Evolutionary conservation across 257 asterid species (phyloP).

Genomic region (Solanum phureja): DNA sequence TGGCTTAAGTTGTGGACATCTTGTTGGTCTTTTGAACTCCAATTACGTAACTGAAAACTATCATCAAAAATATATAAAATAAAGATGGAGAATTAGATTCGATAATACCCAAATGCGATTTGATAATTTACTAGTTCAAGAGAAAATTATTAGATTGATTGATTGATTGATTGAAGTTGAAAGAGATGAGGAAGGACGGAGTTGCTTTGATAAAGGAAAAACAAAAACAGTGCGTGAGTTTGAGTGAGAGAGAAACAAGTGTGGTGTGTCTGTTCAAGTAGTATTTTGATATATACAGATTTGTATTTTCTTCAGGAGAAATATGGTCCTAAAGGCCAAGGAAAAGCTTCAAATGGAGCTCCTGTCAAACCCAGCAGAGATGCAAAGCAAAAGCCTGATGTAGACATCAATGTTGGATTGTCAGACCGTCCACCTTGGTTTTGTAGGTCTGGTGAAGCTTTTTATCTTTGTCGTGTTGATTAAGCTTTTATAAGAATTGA

Average conservation of each 20-base stretch:
- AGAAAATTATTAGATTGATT: background rate
- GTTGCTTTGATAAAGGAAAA: background rate
- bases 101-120: background rate
- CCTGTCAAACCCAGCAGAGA: slow-evolving; percentile 41
- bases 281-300: background rate
- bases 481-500: background rate
- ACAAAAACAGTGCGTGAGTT: background rate
- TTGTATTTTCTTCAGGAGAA: slow-evolving; percentile 55
- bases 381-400: slow-evolving; percentile 62
- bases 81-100: background rate
- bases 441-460: slow-evolving; percentile 50
- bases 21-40: background rate
- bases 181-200: background rate
- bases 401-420: slow-evolving; percentile 78
- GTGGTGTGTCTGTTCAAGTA: background rate
- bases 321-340: slow-evolving; percentile 92
- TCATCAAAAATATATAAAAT: background rate
- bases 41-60: background rate
- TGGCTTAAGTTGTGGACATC: background rate
- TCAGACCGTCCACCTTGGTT: slow-evolving; percentile 87
- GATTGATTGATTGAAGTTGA: background rate
- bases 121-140: background rate
- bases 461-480: background rate
- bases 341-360: slow-evolving; percentile 36
- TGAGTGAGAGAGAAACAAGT: background rate